A percentile compares a stretch with the other conserved stretches of the same genome.
Evolutionary conservation across 1,284 basidiomycete genomes (phyloP).

Genomic region (Tremellales sp.): DNA sequence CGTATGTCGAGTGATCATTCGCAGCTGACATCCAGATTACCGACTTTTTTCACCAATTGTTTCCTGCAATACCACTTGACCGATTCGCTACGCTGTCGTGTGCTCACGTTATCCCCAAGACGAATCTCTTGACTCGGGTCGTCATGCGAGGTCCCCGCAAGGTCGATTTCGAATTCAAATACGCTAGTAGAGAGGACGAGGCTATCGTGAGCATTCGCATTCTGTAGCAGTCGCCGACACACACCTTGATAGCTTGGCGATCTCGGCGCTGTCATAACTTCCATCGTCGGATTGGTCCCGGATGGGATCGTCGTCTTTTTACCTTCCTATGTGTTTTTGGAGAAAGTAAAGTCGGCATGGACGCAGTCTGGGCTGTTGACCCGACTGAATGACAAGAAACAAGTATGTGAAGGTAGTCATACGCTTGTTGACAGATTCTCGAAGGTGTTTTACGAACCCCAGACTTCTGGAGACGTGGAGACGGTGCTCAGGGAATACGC

Average conservation of each 20-base stretch:
- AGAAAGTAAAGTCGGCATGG: constrained; percentile 68
- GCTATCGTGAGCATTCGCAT: constrained; percentile 55
- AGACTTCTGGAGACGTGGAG: constrained; percentile 71
- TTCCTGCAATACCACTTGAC: constrained; percentile 62
- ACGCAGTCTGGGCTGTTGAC: constrained; percentile 57
- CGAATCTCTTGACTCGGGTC: constrained; percentile 75
- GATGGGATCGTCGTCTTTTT: constrained; percentile 91
- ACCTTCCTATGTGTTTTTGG: constrained; percentile 84
- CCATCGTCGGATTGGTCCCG: constrained; percentile 73
- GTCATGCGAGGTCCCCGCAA: constrained; percentile 74
- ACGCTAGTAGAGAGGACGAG: constrained; percentile 66
- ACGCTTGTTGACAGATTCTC: not conserved
- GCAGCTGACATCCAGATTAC: constrained; percentile 59
- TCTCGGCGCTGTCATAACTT: constrained; percentile 75
- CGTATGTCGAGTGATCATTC: constrained; percentile 49
- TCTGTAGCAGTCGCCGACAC: constrained; percentile 1
- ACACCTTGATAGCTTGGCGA: constrained; percentile 63
- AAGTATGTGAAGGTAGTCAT: constrained; percentile 45
- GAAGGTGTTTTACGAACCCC: constrained; percentile 86
- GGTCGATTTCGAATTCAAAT: constrained; percentile 76
- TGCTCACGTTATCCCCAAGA: constrained; percentile 82
- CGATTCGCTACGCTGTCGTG: constrained; percentile 79
- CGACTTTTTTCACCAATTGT: constrained; percentile 81
- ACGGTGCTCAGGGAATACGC: constrained; percentile 72
- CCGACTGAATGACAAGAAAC: constrained; percentile 69